These are phyloP conservation scores for Rhododendron molle DNA, from an alignment of 148 eudicot species.

Conservation along the genomic window DNA sequence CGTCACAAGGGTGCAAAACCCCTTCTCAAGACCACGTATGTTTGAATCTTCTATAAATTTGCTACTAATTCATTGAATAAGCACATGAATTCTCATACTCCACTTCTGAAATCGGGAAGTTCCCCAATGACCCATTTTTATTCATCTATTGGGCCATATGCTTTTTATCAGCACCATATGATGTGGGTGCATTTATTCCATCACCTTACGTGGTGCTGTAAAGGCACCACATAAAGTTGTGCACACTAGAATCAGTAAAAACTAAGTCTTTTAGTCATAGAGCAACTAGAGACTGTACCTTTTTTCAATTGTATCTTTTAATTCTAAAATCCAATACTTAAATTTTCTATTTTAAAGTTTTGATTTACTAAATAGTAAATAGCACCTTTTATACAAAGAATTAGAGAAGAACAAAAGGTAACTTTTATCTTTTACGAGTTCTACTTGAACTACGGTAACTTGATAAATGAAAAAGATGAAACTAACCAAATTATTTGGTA, in stretches of 20 bases:
- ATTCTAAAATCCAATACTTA: not conserved
- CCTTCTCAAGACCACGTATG: not conserved
- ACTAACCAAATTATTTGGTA: not conserved
- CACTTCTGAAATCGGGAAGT: not conserved
- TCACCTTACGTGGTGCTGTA: not conserved
- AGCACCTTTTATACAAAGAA: not conserved
- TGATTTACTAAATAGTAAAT: not conserved
- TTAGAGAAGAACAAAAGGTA: not conserved
- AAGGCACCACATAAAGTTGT: not conserved
- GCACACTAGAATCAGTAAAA: not conserved
- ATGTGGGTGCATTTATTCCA: not conserved
- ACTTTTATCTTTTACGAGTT: not conserved
- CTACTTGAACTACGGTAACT: slow-evolving; percentile 3
- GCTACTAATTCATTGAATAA: not conserved
- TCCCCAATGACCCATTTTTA: not conserved
- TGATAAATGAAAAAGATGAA: not conserved
- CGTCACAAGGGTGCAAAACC: not conserved
- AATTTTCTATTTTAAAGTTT: not conserved
- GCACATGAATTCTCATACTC: not conserved
- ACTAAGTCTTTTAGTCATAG: not conserved
- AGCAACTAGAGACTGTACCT: not conserved
- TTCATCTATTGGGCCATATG: not conserved
- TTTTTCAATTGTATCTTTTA: not conserved
- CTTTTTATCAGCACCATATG: not conserved
- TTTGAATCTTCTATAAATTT: not conserved